Evolutionary conservation across 2,329 filamentous ascomycete genomes (phyloP), one percentile per base, ranked within the genome.

Genomic region (Kalaharituber pfeilii): DNA sequence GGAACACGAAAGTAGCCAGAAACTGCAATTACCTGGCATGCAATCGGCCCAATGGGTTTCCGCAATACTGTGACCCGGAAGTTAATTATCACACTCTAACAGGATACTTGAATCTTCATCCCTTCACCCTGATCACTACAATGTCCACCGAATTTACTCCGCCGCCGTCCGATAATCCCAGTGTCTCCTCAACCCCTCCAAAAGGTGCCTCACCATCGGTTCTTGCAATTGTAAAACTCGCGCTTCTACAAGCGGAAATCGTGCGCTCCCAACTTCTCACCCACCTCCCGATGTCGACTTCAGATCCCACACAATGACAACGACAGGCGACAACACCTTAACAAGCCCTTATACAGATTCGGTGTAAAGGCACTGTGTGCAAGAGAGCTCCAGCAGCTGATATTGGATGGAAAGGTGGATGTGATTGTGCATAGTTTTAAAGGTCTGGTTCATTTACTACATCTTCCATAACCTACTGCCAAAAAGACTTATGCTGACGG

Each of bases 291-390:
- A 78, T 52, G 69, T 80, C 64, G 72, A 75, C 44, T 94, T 87
- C 69, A 78, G 82, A 63, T 81, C 94, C 60, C 79, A 84, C 65
- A 81, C 85, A 59, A 84, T 91, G 72, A 80, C 82, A 62, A 86
- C 87, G 13, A 78, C 82, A 47, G 91, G 88, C 59, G 91, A 98
- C 71, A 82, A 84, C 69, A 96, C 73, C 89, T 94, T 69, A 77
- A 78, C 55, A 95, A 88, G 39, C 83, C 89, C 3, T 76, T 98
- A 55, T 86, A 91, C 67, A 84, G 87, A 63, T 83, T 96, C 67
- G 84, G 83, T 57, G 85, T 86, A 56, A 96, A 98, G 73, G 86
- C 85, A 52, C 73, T 98, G 56, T 98, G 91, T 91, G 98, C 91
- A 7, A 80, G 86, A 62, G 89, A 98, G 71, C 75, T 98, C 51